Evolutionary conservation across 495 filamentous ascomycete genomes (phyloP).

Genomic region (Clavariopsis aquatica): DNA sequence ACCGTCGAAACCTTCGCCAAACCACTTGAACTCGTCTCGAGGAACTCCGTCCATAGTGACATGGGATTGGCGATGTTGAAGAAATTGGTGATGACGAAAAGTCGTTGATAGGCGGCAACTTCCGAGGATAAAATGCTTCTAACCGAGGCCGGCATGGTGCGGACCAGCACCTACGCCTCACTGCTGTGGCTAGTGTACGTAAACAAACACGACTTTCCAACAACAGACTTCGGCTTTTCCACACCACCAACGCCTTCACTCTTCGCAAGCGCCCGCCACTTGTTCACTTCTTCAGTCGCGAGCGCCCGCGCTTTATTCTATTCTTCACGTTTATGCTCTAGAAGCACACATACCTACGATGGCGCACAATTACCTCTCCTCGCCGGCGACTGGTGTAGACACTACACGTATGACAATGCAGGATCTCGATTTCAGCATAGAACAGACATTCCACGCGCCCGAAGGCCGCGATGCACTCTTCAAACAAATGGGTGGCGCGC

Average conservation of each 20-base stretch:
- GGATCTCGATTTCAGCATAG: constrained; percentile 76
- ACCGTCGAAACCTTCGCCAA: constrained; percentile 56
- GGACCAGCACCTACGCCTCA: background rate
- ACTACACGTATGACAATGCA: constrained; percentile 72
- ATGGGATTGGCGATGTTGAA: background rate
- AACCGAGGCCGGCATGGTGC: background rate
- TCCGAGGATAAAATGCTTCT: too few species aligned
- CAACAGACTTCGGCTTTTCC: background rate
- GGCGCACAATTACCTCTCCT: constrained; percentile 58
- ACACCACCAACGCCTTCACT: background rate
- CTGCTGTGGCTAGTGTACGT: background rate
- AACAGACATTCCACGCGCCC: constrained; percentile 83
- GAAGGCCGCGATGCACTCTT: constrained; percentile 43
- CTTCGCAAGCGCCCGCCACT: constrained; percentile 4
- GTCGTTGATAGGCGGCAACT: background rate
- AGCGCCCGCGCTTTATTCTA: background rate
- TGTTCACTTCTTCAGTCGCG: background rate
- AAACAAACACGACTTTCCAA: background rate
- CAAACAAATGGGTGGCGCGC: constrained; percentile 26
- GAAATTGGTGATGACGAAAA: background rate
- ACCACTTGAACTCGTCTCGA: constrained; percentile 51
- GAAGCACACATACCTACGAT: constrained; percentile 17
- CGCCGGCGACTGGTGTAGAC: constrained; percentile 76
- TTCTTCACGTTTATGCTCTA: constrained; percentile 13
- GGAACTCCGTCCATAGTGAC: constrained; percentile 18